Evolutionary conservation across 306 rosid genomes (phyloP).

Genomic region (Trifolium repens): DNA sequence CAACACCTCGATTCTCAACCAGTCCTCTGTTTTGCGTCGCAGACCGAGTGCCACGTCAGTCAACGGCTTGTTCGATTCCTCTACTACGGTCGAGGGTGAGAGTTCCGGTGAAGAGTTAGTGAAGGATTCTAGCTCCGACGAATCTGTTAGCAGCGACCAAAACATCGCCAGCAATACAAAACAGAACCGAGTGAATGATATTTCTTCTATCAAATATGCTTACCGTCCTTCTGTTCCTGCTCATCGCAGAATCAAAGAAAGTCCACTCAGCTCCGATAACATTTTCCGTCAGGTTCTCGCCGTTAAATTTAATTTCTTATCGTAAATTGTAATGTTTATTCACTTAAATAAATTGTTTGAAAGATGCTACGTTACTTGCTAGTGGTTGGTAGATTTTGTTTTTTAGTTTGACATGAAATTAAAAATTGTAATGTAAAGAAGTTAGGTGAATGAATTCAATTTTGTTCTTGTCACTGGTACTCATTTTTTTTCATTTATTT

Average conservation of each 20-base stretch:
- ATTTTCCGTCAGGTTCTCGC: slow-evolving; percentile 78
- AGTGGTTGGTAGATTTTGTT: not conserved
- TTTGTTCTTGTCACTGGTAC: no score
- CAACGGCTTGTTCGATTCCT: slow-evolving; percentile 40
- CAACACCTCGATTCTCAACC: slow-evolving; percentile 46
- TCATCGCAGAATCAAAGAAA: slow-evolving; percentile 77
- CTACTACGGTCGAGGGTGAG: slow-evolving; percentile 41
- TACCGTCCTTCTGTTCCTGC: slow-evolving; percentile 84
- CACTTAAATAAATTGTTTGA: not conserved
- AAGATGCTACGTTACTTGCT: not conserved
- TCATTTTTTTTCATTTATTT: no score
- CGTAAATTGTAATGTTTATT: not conserved
- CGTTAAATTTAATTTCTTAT: not conserved
- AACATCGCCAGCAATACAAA: not conserved
- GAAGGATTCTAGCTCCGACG: slow-evolving; percentile 48
- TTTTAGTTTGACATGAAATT: slow-evolving; percentile 3
- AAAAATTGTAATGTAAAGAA: not conserved
- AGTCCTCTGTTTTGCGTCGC: slow-evolving; percentile 50
- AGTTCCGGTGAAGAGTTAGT: slow-evolving; percentile 42
- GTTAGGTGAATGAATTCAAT: not conserved
- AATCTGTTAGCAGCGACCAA: slow-evolving; percentile 29
- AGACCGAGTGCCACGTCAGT: slow-evolving; percentile 45
- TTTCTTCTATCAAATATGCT: slow-evolving; percentile 45
- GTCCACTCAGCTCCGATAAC: slow-evolving; percentile 89
- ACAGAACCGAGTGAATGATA: not conserved